Percentiles rank a stretch among this genome's conserved stretches.
These are phyloP conservation scores for Globisporangium emineosum DNA, from an alignment of 352 stramenopile species.

Conservation along the genomic window DNA sequence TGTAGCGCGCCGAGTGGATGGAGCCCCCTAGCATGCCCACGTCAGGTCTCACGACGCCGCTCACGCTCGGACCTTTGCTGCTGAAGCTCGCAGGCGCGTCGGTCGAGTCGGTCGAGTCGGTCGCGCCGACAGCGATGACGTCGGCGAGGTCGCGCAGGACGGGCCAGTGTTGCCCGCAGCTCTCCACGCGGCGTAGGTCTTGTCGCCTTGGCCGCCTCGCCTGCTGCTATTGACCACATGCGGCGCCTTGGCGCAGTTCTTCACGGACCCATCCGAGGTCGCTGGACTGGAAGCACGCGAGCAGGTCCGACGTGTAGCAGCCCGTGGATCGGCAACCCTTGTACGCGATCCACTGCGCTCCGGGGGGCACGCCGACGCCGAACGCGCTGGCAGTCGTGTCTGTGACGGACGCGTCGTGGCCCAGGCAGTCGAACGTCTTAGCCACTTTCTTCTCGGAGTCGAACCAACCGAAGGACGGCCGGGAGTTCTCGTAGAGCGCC, in stretches of 20 bases:
- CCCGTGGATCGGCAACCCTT: conserved; percentile 2
- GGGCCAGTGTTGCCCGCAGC: conserved; percentile 18
- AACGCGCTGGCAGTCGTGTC: too few relatives aligned
- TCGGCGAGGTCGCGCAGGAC: conserved; percentile 8
- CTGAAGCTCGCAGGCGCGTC: conserved; percentile 27
- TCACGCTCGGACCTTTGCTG: conserved; percentile 16
- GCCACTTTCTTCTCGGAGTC: conserved; percentile 8
- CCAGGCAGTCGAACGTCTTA: conserved; percentile 16
- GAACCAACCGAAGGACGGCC: conserved; percentile 16
- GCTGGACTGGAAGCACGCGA: conserved; percentile 25
- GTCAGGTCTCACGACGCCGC: too few relatives aligned
- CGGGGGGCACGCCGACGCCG: too few relatives aligned
- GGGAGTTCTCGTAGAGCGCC: conserved; percentile 20
- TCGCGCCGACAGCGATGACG: neutral
- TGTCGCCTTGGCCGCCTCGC: neutral
- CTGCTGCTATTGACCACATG: conserved; percentile 23
- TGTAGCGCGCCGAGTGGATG: too few relatives aligned
- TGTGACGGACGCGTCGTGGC: conserved; percentile 22
- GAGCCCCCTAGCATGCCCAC: too few relatives aligned
- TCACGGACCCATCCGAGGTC: neutral
- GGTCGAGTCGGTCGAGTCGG: neutral
- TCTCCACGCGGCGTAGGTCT: conserved; percentile 13
- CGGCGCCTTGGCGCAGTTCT: conserved; percentile 22
- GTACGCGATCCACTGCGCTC: conserved; percentile 29
- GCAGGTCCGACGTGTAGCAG: conserved; percentile 13